Base-by-base conservation (phyloP, 345 rosid species). In the Moringa oleifera region DNA sequence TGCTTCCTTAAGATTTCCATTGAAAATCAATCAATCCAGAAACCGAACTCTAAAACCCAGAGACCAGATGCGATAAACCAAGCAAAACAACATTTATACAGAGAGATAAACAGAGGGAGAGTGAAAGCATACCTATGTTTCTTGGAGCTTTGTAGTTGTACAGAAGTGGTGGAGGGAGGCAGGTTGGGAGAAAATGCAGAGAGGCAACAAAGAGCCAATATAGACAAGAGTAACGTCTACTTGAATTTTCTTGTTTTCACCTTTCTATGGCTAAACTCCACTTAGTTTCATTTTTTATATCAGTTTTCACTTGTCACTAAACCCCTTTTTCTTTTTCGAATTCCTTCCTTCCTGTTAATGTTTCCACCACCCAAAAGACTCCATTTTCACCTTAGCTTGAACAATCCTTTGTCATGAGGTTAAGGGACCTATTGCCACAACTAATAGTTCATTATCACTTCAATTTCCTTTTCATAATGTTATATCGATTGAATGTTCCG, bases 241-340 rank as follows among this genome's bases (percentile, higher is more conserved):
- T 79, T 71, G 56, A 87, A 85, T 82, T 77, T 71, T 83, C 75
- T 72, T 57, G n/a, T n/a, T n/a, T n/a, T n/a, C n/a, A n/a, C n/a
- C n/a, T n/a, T n/a, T n/a, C n/a, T n/a, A n/a, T n/a, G n/a, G n/a
- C n/a, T 61, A 5, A 33, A 33, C 37, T 33, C 37, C 5, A 22
- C 56, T 21, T 4, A 41, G 12, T 4, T 36, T 41, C 50, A 20
- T 20, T 7, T 33, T 55, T 62, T 63, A 4, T 49, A 20, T 23
- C 25, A 61, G 10, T 54, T 55, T 74, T 61, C 23, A 2, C 19
- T 53, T 23, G 25, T 66, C 67, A 60, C 76, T 57, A 63, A 33
- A 64, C 63, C 47, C 63, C 63, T 57, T 70, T 23, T 58, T 58
- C 15, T 17, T 20, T 19, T 57, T 61, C 54, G 17, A 18, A 58